Evolutionary conservation across 78 protist species (phyloP).

Genomic region (Dictyostelium brefeldianum): DNA sequence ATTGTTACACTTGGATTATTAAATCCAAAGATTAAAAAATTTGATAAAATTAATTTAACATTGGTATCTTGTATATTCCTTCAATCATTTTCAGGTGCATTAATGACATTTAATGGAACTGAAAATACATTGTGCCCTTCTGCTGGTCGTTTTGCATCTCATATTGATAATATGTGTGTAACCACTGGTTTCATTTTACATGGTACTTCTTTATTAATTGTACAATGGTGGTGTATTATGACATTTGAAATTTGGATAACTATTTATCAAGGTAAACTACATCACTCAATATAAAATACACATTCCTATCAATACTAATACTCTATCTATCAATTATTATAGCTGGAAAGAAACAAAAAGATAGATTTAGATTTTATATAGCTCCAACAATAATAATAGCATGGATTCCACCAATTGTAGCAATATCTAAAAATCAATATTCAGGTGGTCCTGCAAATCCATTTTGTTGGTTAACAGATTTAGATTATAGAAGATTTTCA

Average conservation of each 20-base stretch:
- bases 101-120: conserved; percentile 28
- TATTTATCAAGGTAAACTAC: neutral
- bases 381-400: neutral
- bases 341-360: neutral
- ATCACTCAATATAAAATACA: too few relatives aligned
- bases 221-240: conserved; percentile 46
- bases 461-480: conserved; percentile 31
- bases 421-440: neutral
- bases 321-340: neutral
- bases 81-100: conserved; percentile 26
- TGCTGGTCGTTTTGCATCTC: conserved; percentile 8
- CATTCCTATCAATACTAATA: too few relatives aligned
- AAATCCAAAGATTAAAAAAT: conserved; percentile 19
- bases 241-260: conserved; percentile 44
- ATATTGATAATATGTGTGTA: conserved; percentile 13
- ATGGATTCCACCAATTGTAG: neutral
- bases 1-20: conserved; percentile 22
- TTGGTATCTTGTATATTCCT: conserved; percentile 3
- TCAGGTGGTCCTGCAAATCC: neutral
- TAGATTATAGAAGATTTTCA: neutral
- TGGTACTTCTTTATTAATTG: neutral
- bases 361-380: neutral
- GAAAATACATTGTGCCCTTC: conserved; percentile 44
- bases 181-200: conserved; percentile 36
- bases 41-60: neutral